Base-by-base conservation (phyloP, 805 yeast species). In the Schwanniomyces pseudopolymorphus region DNA sequence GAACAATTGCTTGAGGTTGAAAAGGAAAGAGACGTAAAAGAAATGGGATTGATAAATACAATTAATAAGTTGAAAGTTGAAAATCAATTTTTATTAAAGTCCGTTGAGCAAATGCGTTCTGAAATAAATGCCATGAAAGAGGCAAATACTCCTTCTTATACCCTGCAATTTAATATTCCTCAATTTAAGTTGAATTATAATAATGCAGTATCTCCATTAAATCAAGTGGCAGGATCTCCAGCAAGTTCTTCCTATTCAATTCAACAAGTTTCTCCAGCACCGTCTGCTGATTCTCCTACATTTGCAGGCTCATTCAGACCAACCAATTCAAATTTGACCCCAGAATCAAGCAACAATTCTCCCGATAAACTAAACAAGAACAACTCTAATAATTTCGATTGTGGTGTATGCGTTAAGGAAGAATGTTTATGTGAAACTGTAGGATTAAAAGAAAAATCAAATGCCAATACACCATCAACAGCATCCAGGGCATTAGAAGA, bases 351-450 rank as follows among this genome's bases (percentile, higher is more conserved):
- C 27, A 43, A 50, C 22, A 41, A 54, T 4, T 46, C 60, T 1
- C 52, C 54, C 8, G 49, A 46, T 40, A 50, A 57, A 40, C 39
- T 39, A 3, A 33, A 22, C 21, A 37, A 19, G 11, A 39, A 49
- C 10, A 46, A n/a, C n/a, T n/a, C n/a, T n/a, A n/a, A 52, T 28
- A 74, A 70, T 46, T 69, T 66, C 42, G 76, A 72, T 54, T 85
- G 91, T 61, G 85, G 83, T 2, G 79, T 81, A n/a, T 85, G 91
- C 59, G 61, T 70, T 36, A 83, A 83, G 59, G 89, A 84, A 42
- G 83, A 77, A 46, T 86, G 91, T 58, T 61, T 85, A 11, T 85
- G 91, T 61, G 89, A 77, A 50, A 61, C 63, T 31, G 76, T 67
- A 8, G 83, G 83, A 2, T 56, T 78, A 42, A 74, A 70, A 45